Evolutionary conservation across 371 early-diverging fungal species (phyloP), one percentile per base, ranked within the genome.

Genomic region (Mortierella sp.): DNA sequence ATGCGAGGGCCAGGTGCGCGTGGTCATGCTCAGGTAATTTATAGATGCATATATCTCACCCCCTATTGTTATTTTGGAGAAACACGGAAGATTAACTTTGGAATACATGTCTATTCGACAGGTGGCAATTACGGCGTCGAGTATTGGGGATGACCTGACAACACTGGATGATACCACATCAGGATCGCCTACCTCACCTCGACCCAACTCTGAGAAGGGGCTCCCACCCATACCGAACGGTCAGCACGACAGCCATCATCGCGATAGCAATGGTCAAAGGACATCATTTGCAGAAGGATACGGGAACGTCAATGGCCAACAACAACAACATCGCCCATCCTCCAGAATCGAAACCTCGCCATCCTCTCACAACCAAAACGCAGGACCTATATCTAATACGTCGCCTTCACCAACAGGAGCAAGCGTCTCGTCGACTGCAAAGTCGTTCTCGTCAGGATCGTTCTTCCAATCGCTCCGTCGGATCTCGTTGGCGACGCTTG

Each of bases 1-100:
- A 96, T 96, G 96, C 91, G 96, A 35, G 96, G 96, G 10, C 96
- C 96, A 12, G 91, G 93, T 44, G 96, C 95, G n/a, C 95, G 94
- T 88, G 96, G 96, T 7, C 94, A 95, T 81, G 95, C 95, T 51
- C 96, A 95, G 89, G 96, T 96, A 35, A 21, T 3, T 44, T 35
- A 43, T 5, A 21, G 21, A 38, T 60, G 44, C 5, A n/a, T 54
- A 8, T 24, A 12, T 32, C 3, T 38, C 21, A 60, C 12, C 70
- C 32, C 41, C 41, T 41, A 41, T 41, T n/a, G 8, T 35, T 21
- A 49, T 3, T 2, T 16, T 44, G 51, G 1, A 18, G 18, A 63
- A 63, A 35, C 63, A 35, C 35, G 0, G 1, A 18, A 1, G 16
- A 32, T 18, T 63, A 63, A 76, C 48, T 24, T 18, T 0, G 3